phyloP scores from a whole-genome alignment of 192 early-diverging fungal species.

The Gryganskiella cystojenkinii region DNA sequence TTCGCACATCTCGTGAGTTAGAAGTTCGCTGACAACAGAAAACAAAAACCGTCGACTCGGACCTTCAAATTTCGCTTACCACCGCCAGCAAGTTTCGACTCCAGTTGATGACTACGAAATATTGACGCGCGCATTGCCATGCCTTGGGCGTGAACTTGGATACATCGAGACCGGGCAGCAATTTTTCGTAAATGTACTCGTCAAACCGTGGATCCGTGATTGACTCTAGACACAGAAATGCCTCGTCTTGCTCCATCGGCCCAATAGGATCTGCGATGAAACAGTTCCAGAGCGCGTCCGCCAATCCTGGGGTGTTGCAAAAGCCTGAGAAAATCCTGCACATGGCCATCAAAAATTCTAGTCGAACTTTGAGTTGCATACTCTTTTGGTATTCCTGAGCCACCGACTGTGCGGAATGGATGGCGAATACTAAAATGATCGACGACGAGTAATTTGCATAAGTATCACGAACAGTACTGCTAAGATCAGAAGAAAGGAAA shows the following conservation, averaged over 20 bases:
- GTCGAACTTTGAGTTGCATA: slow-evolving; percentile 29
- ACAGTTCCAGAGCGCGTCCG: slow-evolving; percentile 57
- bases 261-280: slow-evolving; percentile 58
- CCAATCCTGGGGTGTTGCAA: slow-evolving; percentile 49
- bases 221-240: slow-evolving; percentile 52
- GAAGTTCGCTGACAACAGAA: no score
- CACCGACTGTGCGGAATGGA: slow-evolving; percentile 8
- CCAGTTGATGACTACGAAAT: slow-evolving; percentile 54
- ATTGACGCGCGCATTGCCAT: slow-evolving; percentile 51
- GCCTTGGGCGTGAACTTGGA: slow-evolving; percentile 48
- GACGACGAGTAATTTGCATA: not conserved
- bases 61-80: slow-evolving; percentile 35
- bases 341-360: slow-evolving; percentile 51
- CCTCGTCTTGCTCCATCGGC: slow-evolving; percentile 51
- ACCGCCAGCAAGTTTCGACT: slow-evolving; percentile 27
- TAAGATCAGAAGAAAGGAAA: not conserved
- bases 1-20: no score
- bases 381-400: slow-evolving; percentile 29
- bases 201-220: slow-evolving; percentile 49
- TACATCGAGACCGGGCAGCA: slow-evolving; percentile 50
- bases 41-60: no score
- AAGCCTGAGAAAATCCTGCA: slow-evolving; percentile 36
- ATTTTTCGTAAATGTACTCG: slow-evolving; percentile 50
- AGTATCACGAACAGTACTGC: not conserved
- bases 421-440: slow-evolving; percentile 19